phyloP scores from a whole-genome alignment of 2,329 filamentous ascomycete genomes.

The Clonostachys rosea region DNA sequence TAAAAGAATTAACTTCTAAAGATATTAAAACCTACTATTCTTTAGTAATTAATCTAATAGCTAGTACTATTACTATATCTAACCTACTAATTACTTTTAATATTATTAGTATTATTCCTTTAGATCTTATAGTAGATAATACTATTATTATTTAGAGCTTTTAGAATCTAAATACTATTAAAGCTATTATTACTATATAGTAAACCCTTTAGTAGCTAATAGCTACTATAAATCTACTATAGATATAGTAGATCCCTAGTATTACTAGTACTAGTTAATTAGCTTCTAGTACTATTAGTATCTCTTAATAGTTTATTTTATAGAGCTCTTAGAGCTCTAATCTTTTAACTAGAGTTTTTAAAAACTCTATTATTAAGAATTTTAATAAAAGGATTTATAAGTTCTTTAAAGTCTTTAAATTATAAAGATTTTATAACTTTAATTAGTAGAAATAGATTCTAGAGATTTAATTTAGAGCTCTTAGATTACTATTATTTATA shows the following conservation, averaged over 20 bases:
- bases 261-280: neutral
- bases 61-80: neutral
- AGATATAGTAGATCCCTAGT: neutral
- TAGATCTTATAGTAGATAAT: too few species aligned
- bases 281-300: too few species aligned
- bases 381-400: too few species aligned
- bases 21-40: neutral
- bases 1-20: neutral
- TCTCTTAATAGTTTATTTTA: neutral
- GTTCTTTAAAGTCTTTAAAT: too few species aligned
- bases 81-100: neutral
- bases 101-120: too few species aligned
- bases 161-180: neutral
- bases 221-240: neutral
- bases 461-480: too few species aligned
- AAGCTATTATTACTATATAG: neutral
- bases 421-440: too few species aligned
- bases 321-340: too few species aligned
- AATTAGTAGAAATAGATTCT: too few species aligned
- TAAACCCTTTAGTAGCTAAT: neutral
- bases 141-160: neutral
- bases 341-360: neutral
- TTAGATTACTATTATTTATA: too few species aligned
- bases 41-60: neutral
- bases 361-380: too few species aligned